Conservation (phyloP, 2,329 filamentous ascomycete species). For the Fusarium papillatum region DNA sequence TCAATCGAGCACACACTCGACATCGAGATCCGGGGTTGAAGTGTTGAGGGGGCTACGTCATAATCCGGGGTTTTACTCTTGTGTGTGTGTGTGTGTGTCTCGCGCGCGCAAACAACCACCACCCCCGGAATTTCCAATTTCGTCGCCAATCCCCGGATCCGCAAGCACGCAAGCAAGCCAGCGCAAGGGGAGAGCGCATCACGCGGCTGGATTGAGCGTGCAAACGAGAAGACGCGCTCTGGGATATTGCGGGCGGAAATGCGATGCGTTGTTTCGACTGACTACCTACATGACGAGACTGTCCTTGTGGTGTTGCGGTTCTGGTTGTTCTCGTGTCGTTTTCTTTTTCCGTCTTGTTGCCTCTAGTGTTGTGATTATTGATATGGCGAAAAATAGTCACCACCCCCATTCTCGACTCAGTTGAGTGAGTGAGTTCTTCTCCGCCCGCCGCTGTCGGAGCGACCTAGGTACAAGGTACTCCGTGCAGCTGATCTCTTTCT, state of each 20-base stretch:
- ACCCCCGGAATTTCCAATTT: constrained; percentile 33
- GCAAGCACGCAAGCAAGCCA: neutral
- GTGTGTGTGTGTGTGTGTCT: neutral
- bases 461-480: constrained; percentile 4
- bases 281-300: neutral
- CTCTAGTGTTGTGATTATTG: neutral
- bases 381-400: neutral
- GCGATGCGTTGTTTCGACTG: constrained; percentile 8
- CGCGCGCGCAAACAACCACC: constrained; percentile 2
- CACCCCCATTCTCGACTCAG: neutral
- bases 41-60: constrained; percentile 35
- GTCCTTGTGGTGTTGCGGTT: neutral
- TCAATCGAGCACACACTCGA: constrained; percentile 3
- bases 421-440: neutral
- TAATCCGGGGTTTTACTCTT: constrained; percentile 34
- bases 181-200: constrained; percentile 9
- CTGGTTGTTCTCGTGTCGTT: neutral
- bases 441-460: constrained; percentile 18
- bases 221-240: neutral
- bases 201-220: constrained; percentile 16
- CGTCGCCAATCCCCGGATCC: constrained; percentile 9
- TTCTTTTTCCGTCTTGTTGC: neutral
- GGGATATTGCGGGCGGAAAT: neutral
- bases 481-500: constrained; percentile 6
- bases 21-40: constrained; percentile 39